A percentile compares a stretch with the other conserved stretches of the same genome.
These are phyloP conservation scores for Fusarium illudens DNA, from an alignment of 2,329 filamentous ascomycete genomes.

Conservation along the genomic window DNA sequence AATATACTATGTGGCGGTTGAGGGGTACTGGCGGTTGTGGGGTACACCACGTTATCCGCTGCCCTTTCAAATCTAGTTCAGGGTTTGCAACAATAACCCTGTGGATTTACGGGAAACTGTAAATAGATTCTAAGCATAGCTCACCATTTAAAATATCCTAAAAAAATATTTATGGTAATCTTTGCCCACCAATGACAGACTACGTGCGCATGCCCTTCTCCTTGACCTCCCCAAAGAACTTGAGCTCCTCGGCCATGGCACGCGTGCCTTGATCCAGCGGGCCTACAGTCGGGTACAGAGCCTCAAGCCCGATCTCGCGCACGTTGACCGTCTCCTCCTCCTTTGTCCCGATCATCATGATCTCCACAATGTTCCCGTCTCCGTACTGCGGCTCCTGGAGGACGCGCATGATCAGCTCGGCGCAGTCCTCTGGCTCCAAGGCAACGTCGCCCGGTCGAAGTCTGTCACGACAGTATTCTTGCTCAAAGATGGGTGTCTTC, in stretches of 20 bases:
- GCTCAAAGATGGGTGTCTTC: not conserved
- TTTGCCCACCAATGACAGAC: not conserved
- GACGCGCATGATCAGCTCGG: not conserved
- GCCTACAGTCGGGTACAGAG: not conserved
- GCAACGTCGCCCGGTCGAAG: not conserved
- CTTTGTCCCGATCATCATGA: slow-evolving; percentile 1
- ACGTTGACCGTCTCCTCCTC: not conserved
- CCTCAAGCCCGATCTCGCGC: not conserved
- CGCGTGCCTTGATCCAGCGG: not conserved
- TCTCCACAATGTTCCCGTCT: slow-evolving; percentile 13
- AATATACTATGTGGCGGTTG: too few relatives aligned
- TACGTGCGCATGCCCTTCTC: slow-evolving; percentile 5
- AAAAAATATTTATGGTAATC: not conserved
- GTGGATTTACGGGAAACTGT: too few relatives aligned
- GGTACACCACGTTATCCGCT: too few relatives aligned
- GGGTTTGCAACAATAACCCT: too few relatives aligned
- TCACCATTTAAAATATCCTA: not conserved
- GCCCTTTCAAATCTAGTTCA: too few relatives aligned
- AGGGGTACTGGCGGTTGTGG: too few relatives aligned
- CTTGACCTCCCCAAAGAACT: slow-evolving; percentile 1
- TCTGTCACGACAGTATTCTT: not conserved
- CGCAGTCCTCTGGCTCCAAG: slow-evolving; percentile 16
- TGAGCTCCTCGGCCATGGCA: not conserved
- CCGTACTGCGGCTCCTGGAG: slow-evolving; percentile 11
- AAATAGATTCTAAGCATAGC: not conserved